Base-by-base conservation (phyloP, 768 basidiomycete species). In the Boletales sp. region DNA sequence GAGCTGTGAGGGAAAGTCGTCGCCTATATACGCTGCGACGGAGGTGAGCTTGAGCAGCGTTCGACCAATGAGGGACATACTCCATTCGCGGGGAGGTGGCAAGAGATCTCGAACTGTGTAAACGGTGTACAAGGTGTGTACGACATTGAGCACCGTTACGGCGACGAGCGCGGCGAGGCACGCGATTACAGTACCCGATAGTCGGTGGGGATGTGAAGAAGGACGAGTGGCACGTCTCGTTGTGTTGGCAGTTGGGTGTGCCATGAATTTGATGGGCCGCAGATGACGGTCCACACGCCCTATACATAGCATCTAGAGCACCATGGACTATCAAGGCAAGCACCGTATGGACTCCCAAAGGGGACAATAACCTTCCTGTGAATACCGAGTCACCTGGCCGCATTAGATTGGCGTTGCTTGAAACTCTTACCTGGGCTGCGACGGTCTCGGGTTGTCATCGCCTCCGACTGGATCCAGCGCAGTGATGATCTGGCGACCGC, bases 1-100 rank as follows among this genome's bases (percentile, higher is more conserved):
- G 0, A 70, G 60, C n/a, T 66, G 65, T 10, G 68, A 58, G 13
- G 69, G 64, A 28, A 59, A 65, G 46, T 66, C 66, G 8, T 64
- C 56, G 10, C 64, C 67, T n/a, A 63, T 41, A 51, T 67, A 70
- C 6, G 53, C 68, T 67, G 12, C 8, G 32, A 35, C 18, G 17
- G 14, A 19, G 13, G 34, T 51, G 28, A 49, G 53, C 33, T 12
- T 17, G n/a, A 2, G 38, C 37, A 21, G 37, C 25, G 25, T 17
- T 6, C 37, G 21, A 8, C 5, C 5, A 35, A 21, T n/a, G 4
- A 14, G 11, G 34, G 28, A 47, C 64, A 19, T 35, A 66, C 64
- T 54, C 61, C 66, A 67, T 41, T 57, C 49, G n/a, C 46, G 63
- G 21, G 45, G 17, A 13, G 25, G 18, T 5, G 58, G 58, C 18